Conservation (phyloP, 345 rosid species). For the Cardamine chenopodiifolia region DNA sequence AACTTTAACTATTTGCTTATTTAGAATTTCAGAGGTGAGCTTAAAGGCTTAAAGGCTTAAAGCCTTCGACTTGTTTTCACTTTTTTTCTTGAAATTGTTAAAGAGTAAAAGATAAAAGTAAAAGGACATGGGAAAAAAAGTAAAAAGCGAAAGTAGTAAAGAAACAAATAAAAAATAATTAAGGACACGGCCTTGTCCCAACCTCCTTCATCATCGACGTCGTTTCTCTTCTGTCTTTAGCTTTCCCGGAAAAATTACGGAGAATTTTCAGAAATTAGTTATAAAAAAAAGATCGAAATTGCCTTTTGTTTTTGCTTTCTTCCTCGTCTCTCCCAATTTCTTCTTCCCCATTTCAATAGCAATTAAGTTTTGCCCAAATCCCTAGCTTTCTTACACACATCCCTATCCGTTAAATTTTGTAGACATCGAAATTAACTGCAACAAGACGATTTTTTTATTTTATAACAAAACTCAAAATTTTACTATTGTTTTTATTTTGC, state of each 20-base stretch:
- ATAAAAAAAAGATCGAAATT: background rate
- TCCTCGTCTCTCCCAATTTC: conserved; percentile 43
- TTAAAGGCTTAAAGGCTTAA: conserved; percentile 8
- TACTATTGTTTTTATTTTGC: background rate
- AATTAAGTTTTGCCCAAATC: conserved; percentile 37
- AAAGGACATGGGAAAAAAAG: conserved; percentile 22
- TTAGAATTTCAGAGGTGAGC: background rate
- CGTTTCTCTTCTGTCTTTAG: conserved; percentile 13
- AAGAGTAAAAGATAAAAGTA: conserved; percentile 29
- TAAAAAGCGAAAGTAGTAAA: conserved; percentile 28
- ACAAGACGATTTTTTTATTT: conserved; percentile 29
- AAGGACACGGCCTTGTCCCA: conserved; percentile 23
- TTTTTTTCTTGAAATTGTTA: conserved; percentile 27
- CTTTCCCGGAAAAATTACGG: conserved; percentile 15
- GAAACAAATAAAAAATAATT: background rate
- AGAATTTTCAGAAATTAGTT: conserved; percentile 20
- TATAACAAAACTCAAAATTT: background rate
- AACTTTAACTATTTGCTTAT: conserved; percentile 1
- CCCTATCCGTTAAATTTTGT: conserved; percentile 42
- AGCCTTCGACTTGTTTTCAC: background rate
- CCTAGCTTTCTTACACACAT: conserved; percentile 45
- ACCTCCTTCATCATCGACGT: conserved; percentile 21
- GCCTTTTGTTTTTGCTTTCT: background rate
- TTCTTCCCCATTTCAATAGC: conserved; percentile 34
- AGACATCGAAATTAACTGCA: conserved; percentile 30